Evolutionary conservation across 441 rosid genomes (phyloP).

Genomic region (Euphorbia celastroides): DNA sequence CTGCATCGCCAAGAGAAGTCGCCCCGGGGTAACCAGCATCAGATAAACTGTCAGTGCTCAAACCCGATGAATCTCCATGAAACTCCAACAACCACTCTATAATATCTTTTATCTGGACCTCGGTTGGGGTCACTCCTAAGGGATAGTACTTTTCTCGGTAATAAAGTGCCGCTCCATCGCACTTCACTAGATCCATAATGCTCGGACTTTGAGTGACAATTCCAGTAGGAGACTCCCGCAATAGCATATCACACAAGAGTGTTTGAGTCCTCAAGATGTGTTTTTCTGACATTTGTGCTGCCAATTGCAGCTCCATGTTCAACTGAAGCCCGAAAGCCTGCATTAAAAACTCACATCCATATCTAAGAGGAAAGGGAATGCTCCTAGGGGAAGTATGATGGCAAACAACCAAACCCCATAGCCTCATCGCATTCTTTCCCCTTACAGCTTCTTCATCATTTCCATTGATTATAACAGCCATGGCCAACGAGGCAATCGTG

Average conservation of each 20-base stretch:
- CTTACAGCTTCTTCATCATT: constrained; percentile 65
- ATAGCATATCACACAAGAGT: constrained; percentile 89
- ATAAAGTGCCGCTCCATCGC: constrained; percentile 87
- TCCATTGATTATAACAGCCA: constrained; percentile 88
- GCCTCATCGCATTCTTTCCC: constrained; percentile 64
- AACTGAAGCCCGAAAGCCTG: constrained; percentile 94
- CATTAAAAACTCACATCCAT: constrained; percentile 96
- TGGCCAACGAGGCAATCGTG: constrained; percentile 71
- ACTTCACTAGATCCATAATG: constrained; percentile 87
- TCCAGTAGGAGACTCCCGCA: constrained; percentile 87
- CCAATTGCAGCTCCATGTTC: constrained; percentile 96
- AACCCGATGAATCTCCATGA: constrained; percentile 88
- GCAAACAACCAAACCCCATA: constrained; percentile 98
- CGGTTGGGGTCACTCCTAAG: constrained; percentile 78
- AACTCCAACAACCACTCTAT: constrained; percentile 78
- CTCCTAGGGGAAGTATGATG: constrained; percentile 91
- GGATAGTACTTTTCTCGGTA: constrained; percentile 66
- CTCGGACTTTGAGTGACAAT: constrained; percentile 93
- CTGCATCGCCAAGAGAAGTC: constrained; percentile 82
- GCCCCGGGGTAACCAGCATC: constrained; percentile 92
- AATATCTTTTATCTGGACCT: constrained; percentile 68
- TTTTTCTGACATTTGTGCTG: constrained; percentile 74
- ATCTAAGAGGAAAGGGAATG: constrained; percentile 84
- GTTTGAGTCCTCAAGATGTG: constrained; percentile 88
- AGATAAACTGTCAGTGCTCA: constrained; percentile 85